Evolutionary conservation across 495 filamentous ascomycete genomes (phyloP).

Genomic region (Hypoxylon perforatum): DNA sequence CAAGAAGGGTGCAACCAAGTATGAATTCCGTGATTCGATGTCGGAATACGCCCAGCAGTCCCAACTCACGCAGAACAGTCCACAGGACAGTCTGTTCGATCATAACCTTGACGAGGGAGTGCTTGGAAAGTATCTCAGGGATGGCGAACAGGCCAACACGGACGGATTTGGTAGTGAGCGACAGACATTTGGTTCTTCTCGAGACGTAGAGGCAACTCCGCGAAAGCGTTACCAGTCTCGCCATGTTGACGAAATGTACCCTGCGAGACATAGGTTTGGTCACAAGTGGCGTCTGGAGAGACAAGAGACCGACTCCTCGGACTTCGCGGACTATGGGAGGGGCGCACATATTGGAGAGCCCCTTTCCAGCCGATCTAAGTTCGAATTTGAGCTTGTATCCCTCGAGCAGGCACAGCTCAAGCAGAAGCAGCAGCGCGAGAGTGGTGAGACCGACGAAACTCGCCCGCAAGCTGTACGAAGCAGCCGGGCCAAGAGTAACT

Average conservation of each 20-base stretch:
- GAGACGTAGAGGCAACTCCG: too few relatives aligned
- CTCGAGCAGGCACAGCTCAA: slow-evolving; percentile 30
- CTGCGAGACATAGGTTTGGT: too few relatives aligned
- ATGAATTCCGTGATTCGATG: slow-evolving; percentile 41
- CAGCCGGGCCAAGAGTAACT: neutral
- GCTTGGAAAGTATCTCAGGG: too few relatives aligned
- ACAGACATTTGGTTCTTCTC: too few relatives aligned
- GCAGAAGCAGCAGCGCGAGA: slow-evolving; percentile 34
- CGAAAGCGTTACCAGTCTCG: too few relatives aligned
- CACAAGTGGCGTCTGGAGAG: neutral
- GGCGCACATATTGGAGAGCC: neutral
- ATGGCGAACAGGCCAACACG: too few relatives aligned
- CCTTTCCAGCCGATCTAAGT: slow-evolving; percentile 29
- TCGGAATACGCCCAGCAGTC: slow-evolving; percentile 17
- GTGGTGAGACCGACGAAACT: slow-evolving; percentile 37
- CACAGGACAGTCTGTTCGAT: too few relatives aligned
- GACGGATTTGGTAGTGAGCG: too few relatives aligned
- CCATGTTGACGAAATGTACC: too few relatives aligned
- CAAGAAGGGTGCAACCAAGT: slow-evolving; percentile 24
- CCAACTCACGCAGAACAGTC: neutral
- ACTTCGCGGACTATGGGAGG: neutral
- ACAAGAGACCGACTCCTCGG: neutral
- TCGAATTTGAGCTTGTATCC: slow-evolving; percentile 39
- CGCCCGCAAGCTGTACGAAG: slow-evolving; percentile 13
- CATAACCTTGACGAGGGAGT: too few relatives aligned